phyloP scores from a whole-genome alignment of 371 early-diverging fungal genomes.

The Rhizopus sp. region DNA sequence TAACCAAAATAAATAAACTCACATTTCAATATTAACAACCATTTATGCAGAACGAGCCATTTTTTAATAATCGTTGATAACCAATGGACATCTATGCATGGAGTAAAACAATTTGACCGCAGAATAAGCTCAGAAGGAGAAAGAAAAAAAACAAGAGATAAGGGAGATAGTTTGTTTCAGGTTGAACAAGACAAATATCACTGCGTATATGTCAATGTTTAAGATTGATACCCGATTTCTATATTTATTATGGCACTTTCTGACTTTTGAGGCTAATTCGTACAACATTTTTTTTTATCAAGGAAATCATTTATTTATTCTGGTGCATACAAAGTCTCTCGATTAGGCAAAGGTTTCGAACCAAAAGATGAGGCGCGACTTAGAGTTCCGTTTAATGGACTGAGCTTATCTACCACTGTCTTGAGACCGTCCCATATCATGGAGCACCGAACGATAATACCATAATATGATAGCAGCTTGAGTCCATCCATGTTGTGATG shows the following conservation, averaged over 20 bases:
- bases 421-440: conserved; percentile 31
- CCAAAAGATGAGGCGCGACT: conserved; percentile 20
- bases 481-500: conserved; percentile 19
- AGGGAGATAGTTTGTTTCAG: neutral
- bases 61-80: too few species aligned
- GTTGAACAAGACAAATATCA: too few species aligned
- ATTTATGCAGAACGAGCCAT: too few species aligned
- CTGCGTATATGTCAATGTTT: too few species aligned
- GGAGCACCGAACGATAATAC: conserved; percentile 26
- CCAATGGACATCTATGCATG: too few species aligned
- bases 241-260: too few species aligned
- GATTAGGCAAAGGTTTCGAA: conserved; percentile 16
- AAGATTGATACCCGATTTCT: too few species aligned
- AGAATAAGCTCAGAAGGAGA: neutral
- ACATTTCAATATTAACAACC: too few species aligned
- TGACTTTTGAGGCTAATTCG: too few species aligned
- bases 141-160: neutral
- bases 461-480: conserved; percentile 24
- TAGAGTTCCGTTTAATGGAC: conserved; percentile 23
- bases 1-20: too few species aligned
- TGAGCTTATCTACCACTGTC: conserved; percentile 26
- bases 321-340: conserved; percentile 13
- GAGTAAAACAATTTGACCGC: too few species aligned
- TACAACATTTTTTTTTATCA: too few species aligned
- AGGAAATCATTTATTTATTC: conserved; percentile 8